Evolutionary conservation across 352 stramenopile species (phyloP), one percentile per base, ranked within the genome.

Genomic region (Phytophthora kernoviae): DNA sequence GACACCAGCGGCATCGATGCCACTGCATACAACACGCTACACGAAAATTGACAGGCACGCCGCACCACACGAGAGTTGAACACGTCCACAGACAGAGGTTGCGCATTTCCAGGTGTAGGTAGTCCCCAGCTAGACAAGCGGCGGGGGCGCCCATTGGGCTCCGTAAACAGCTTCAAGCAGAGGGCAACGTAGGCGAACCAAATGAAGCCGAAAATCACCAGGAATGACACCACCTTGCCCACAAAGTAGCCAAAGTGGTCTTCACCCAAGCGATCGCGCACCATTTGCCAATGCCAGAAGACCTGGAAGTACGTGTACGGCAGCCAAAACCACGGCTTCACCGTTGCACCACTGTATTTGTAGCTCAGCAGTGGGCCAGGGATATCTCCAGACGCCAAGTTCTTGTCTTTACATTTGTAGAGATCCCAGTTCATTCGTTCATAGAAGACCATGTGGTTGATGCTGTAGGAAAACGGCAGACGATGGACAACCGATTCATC

Each of bases 361-460:
- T 79, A 93, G 48, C 78, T 91, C 32, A 93, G 70, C 52, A 91
- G 42, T 14, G 82, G 84, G 0, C 84, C 84, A 0, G 84, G 84
- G 39, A 93, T 91, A 15, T 76, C 60, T 11, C 58, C 81, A 6
- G 58, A 75, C 5, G 70, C 71, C 40, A 77, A 50, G 47, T 88
- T 78, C 64, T 91, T 91, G 62, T 90, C 79, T 18, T 84, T 87
- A 68, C 84, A 93, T 58, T 89, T 89, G 76, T 93, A 93, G 54
- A 93, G 44, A 26, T 93, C 84, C 82, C 80, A 93, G 57, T 92
- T 93, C 77, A 91, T 73, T n/a, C 84, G 79, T 57, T 93, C 82
- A 67, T 93, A 93, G 60, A 90, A 93, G 57, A 93, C 82, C 82
- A 93, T 92, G 78, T 93, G 84, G 61, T 93, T 93, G 63, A 93